Percentiles rank a stretch among this genome's conserved stretches.
Evolutionary conservation across 257 asterid genomes (phyloP).

Genomic region (Echites panduratus): DNA sequence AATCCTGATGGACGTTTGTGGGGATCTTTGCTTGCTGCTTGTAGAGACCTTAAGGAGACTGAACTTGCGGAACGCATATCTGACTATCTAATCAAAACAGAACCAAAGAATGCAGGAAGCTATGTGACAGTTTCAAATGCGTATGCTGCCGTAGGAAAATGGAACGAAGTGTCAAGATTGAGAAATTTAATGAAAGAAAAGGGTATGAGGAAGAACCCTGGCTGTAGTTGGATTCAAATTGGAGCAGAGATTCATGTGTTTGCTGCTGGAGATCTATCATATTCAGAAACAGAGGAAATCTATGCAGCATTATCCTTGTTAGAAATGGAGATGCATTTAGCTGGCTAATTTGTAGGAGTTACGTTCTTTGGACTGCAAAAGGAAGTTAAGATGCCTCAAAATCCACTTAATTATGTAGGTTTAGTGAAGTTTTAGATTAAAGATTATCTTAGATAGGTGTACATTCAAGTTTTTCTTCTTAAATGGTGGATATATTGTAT

Average conservation of each 20-base stretch:
- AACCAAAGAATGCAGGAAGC: slow-evolving; percentile 26
- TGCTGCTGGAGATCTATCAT: slow-evolving; percentile 23
- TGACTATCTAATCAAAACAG: slow-evolving; percentile 18
- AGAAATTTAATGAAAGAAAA: slow-evolving; percentile 25
- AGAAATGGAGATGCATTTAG: slow-evolving; percentile 15
- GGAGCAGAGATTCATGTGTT: slow-evolving; percentile 24
- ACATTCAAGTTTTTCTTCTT: too few species aligned
- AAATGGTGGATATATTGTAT: too few species aligned
- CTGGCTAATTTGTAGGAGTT: neutral
- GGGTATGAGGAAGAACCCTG: slow-evolving; percentile 26
- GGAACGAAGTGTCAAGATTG: slow-evolving; percentile 22
- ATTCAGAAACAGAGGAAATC: slow-evolving; percentile 19
- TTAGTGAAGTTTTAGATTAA: too few species aligned
- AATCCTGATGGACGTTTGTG: slow-evolving; percentile 22
- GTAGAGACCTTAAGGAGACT: slow-evolving; percentile 26
- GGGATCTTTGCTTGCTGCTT: slow-evolving; percentile 29
- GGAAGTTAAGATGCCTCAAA: too few species aligned
- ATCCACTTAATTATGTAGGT: too few species aligned
- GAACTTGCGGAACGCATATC: slow-evolving; percentile 19
- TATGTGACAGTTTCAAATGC: slow-evolving; percentile 32
- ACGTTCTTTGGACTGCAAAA: too few species aligned
- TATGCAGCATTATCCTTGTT: slow-evolving; percentile 17
- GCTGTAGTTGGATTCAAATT: slow-evolving; percentile 29
- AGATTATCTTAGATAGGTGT: too few species aligned
- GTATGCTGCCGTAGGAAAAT: slow-evolving; percentile 26